Conservation (phyloP, 345 rosid species). For the Sisymbrium irio region DNA sequence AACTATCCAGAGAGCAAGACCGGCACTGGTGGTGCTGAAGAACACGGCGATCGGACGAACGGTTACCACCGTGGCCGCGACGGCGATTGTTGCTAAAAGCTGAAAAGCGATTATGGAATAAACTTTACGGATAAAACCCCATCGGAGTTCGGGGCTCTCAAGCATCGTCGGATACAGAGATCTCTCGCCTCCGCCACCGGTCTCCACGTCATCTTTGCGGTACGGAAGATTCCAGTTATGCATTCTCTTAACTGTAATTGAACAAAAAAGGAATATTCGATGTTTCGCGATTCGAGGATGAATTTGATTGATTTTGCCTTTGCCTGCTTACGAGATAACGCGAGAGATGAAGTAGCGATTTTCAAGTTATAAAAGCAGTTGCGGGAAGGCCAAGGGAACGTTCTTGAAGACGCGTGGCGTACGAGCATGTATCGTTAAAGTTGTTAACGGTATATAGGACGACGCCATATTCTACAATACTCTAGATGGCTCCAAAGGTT, state of each 20-base stretch:
- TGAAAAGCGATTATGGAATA: slow-evolving; percentile 67
- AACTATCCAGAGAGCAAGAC: slow-evolving; percentile 67
- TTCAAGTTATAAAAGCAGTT: slow-evolving; percentile 26
- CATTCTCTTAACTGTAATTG: neutral
- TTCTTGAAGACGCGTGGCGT: slow-evolving; percentile 32
- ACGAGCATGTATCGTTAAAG: too few relatives aligned
- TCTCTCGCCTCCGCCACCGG: slow-evolving; percentile 39
- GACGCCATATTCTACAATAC: too few relatives aligned
- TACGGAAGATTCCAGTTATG: slow-evolving; percentile 46
- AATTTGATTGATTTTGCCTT: neutral
- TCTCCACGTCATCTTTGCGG: slow-evolving; percentile 61
- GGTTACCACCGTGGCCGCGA: slow-evolving; percentile 63
- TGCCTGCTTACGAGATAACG: neutral
- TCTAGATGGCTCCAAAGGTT: too few relatives aligned
- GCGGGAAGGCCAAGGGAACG: slow-evolving; percentile 14
- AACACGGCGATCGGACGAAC: slow-evolving; percentile 62
- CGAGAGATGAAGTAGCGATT: neutral
- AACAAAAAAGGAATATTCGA: neutral
- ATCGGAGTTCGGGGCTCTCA: slow-evolving; percentile 78
- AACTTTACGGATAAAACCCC: slow-evolving; percentile 78
- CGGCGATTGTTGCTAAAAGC: slow-evolving; percentile 68
- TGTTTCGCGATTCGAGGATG: neutral
- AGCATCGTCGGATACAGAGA: slow-evolving; percentile 80
- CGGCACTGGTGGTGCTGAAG: slow-evolving; percentile 59
- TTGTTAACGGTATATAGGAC: too few relatives aligned